Conservation (phyloP, 139 green algal species). For the Chlamydomonas asymmetrica region DNA sequence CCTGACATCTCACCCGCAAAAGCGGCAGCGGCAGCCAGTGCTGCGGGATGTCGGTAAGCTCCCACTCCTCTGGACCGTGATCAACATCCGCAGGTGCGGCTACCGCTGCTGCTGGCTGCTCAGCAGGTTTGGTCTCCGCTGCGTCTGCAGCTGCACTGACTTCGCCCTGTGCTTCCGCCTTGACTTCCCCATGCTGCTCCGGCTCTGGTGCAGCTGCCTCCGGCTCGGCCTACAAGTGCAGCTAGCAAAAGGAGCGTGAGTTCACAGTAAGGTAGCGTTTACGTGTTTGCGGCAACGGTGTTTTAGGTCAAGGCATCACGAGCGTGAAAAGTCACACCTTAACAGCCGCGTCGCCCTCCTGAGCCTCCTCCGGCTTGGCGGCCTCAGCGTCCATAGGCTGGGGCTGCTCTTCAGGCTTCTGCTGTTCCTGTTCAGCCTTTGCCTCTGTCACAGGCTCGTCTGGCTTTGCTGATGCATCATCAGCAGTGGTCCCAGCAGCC, state of each 20-base stretch:
- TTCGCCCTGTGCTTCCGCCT: not conserved
- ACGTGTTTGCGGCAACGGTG: not conserved
- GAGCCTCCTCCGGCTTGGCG: not conserved
- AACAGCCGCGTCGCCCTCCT: not conserved
- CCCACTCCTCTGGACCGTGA: slow-evolving; percentile 57
- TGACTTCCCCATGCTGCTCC: not conserved
- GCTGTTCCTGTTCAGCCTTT: not conserved
- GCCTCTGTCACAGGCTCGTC: not conserved
- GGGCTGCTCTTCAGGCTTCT: not conserved
- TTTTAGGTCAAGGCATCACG: not conserved
- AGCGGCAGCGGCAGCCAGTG: slow-evolving; percentile 50
- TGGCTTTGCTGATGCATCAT: not conserved
- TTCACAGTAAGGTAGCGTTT: not conserved
- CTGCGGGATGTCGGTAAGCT: slow-evolving; percentile 53
- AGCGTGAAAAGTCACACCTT: not conserved
- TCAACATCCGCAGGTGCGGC: not conserved
- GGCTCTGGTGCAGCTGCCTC: not conserved
- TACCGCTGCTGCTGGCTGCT: not conserved
- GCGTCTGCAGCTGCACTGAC: not conserved
- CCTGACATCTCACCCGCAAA: slow-evolving; percentile 35
- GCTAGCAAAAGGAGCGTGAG: no score
- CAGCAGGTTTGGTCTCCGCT: not conserved
- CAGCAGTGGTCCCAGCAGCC: no score
- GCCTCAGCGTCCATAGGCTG: not conserved
- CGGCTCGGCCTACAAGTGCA: slow-evolving; percentile 3